A percentile compares a stretch with the other conserved stretches of the same genome.
These are phyloP conservation scores for Trichosporon sp. DNA, from an alignment of 1,284 basidiomycete species.

Conservation along the genomic window DNA sequence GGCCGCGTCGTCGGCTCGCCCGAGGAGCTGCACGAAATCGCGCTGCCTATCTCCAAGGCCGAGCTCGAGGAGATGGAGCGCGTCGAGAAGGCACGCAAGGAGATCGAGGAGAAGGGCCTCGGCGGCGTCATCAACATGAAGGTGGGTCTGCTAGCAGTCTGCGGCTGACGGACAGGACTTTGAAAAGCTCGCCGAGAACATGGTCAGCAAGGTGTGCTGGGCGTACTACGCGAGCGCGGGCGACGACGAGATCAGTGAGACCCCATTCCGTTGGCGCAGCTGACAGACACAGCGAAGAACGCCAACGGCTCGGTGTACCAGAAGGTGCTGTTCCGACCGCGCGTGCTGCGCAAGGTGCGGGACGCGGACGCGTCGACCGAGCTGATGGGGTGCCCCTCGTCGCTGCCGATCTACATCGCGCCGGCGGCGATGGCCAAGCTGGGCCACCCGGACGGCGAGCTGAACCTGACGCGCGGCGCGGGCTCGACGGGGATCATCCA, in stretches of 20 bases:
- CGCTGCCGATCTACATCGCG: conserved; percentile 73
- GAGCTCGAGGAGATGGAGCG: conserved; percentile 39
- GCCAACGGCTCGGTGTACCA: conserved; percentile 71
- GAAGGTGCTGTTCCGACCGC: conserved; percentile 79
- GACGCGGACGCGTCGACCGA: conserved; percentile 76
- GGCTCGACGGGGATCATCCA: conserved; percentile 45
- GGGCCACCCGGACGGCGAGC: conserved; percentile 87
- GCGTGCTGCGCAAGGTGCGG: conserved; percentile 73
- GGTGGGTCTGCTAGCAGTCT: background rate
- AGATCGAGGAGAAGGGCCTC: conserved; percentile 40
- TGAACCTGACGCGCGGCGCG: conserved; percentile 65
- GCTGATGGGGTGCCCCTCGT: conserved; percentile 66
- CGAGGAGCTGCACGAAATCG: conserved; percentile 33
- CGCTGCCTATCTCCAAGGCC: conserved; percentile 34
- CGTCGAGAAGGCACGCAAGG: conserved; percentile 28
- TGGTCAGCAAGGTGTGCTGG: conserved; percentile 66
- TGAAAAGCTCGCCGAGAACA: conserved; percentile 57
- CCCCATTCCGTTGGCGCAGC: background rate
- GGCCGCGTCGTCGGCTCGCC: conserved; percentile 24
- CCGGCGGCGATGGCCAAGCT: conserved; percentile 62
- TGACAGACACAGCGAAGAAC: conserved; percentile 34
- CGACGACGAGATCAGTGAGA: conserved; percentile 73
- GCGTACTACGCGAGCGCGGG: conserved; percentile 78
- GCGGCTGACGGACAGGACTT: conserved; percentile 22
- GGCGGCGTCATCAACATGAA: conserved; percentile 43